These are phyloP conservation scores for Coniella vitis DNA, from an alignment of 2,329 filamentous ascomycete species.

Conservation along the genomic window DNA sequence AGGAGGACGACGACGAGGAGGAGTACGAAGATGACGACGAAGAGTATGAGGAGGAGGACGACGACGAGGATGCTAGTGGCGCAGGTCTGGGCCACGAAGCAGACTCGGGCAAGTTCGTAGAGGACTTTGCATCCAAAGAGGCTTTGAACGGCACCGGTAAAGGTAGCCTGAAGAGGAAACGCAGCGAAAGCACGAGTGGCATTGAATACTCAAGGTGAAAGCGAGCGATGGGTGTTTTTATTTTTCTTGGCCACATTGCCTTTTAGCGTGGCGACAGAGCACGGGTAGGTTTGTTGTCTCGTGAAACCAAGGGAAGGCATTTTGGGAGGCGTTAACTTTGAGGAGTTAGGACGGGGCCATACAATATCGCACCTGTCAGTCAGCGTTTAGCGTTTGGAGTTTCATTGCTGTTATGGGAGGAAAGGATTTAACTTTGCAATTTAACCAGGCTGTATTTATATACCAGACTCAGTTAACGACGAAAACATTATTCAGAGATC, in stretches of 20 bases:
- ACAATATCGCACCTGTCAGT: neutral
- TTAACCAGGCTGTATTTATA: too few species aligned
- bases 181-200: conserved; percentile 11
- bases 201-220: neutral
- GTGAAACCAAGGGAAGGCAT: neutral
- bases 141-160: conserved; percentile 18
- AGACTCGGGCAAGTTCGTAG: conserved; percentile 21
- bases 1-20: conserved; percentile 21
- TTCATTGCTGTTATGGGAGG: neutral
- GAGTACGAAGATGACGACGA: neutral
- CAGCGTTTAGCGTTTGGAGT: neutral
- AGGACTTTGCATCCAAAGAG: conserved; percentile 20
- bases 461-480: too few species aligned
- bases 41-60: conserved; percentile 20
- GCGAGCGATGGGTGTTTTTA: neutral
- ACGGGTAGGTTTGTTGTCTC: too few species aligned
- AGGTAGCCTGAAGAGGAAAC: conserved; percentile 16
- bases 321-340: neutral
- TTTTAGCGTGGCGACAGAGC: too few species aligned
- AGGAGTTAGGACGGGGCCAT: neutral
- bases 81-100: conserved; percentile 20
- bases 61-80: conserved; percentile 10
- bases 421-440: too few species aligned
- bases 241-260: neutral
- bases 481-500: too few species aligned